These are phyloP conservation scores for Gracilaria domingensis DNA, from an alignment of 23 red algal species.

Conservation along the genomic window DNA sequence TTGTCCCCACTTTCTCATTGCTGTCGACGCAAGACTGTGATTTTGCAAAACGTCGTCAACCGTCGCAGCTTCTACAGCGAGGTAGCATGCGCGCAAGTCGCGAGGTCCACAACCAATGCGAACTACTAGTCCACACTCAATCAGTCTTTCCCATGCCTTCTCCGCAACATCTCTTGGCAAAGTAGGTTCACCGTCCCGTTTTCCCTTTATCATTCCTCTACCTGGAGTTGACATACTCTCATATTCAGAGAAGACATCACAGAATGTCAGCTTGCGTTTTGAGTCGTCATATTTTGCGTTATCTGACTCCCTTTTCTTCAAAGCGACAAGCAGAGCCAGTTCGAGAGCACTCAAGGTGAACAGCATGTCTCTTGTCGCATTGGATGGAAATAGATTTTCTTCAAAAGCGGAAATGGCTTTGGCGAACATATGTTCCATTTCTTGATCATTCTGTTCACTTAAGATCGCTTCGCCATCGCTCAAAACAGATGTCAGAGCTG, in stretches of 20 bases:
- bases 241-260: conserved; percentile 24
- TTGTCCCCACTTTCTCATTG: conserved; percentile 18
- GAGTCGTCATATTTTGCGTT: background rate
- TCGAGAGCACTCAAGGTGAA: conserved; percentile 21
- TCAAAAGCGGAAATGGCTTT: conserved; percentile 9
- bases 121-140: conserved; percentile 42
- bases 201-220: conserved; percentile 32
- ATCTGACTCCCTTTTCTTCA: conserved; percentile 5
- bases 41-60: conserved; percentile 1
- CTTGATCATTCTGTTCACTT: background rate
- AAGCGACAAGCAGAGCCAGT: conserved; percentile 38
- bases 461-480: background rate
- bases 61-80: background rate
- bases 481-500: conserved; percentile 22
- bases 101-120: conserved; percentile 44
- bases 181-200: conserved; percentile 29
- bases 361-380: conserved; percentile 11
- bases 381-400: background rate
- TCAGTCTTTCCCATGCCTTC: conserved; percentile 44
- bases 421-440: background rate
- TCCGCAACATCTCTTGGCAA: conserved; percentile 39
- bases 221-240: conserved; percentile 27
- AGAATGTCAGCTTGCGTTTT: conserved; percentile 34
- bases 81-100: conserved; percentile 17
- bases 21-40: conserved; percentile 11